Conservation (phyloP, 2,329 filamentous ascomycete species). For the Fusarium kyushuense region DNA sequence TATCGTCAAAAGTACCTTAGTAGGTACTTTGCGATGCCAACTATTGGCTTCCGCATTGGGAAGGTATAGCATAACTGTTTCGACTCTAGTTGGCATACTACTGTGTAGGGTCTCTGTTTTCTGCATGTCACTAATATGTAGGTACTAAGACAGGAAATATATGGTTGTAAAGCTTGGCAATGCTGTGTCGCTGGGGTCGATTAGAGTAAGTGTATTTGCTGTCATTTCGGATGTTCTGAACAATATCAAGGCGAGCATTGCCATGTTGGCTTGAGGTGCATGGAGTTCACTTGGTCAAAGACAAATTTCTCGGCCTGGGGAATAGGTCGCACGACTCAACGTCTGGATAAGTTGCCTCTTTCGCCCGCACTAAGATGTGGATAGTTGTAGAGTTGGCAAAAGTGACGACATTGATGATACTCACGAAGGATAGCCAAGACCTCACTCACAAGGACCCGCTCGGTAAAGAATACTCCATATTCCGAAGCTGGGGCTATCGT, state of each 20-base stretch:
- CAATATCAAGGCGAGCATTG: conserved; percentile 2
- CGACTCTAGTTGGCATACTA: conserved; percentile 4
- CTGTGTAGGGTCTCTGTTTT: conserved; percentile 4
- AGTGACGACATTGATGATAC: conserved; percentile 34
- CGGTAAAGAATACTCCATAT: conserved; percentile 30
- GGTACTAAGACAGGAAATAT: conserved; percentile 1
- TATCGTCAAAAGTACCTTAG: conserved; percentile 6
- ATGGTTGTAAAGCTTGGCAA: conserved; percentile 14
- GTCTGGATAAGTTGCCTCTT: conserved; percentile 11
- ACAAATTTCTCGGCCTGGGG: neutral
- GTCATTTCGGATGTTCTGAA: neutral
- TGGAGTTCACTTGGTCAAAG: neutral
- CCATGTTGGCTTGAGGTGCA: neutral
- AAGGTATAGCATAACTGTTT: conserved; percentile 29
- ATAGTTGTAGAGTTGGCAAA: conserved; percentile 17
- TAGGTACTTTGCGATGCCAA: neutral
- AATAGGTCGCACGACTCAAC: neutral
- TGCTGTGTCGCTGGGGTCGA: neutral
- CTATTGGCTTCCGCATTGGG: conserved; percentile 18
- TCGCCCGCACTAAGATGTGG: conserved; percentile 6
- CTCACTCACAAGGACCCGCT: conserved; percentile 17
- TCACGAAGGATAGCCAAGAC: conserved; percentile 13
- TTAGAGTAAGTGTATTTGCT: neutral
- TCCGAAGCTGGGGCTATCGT: conserved; percentile 20
- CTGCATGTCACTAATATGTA: conserved; percentile 20